phyloP scores from a whole-genome alignment of 176 grass and related monocot genomes.

The Tillandsia fasciculata region DNA sequence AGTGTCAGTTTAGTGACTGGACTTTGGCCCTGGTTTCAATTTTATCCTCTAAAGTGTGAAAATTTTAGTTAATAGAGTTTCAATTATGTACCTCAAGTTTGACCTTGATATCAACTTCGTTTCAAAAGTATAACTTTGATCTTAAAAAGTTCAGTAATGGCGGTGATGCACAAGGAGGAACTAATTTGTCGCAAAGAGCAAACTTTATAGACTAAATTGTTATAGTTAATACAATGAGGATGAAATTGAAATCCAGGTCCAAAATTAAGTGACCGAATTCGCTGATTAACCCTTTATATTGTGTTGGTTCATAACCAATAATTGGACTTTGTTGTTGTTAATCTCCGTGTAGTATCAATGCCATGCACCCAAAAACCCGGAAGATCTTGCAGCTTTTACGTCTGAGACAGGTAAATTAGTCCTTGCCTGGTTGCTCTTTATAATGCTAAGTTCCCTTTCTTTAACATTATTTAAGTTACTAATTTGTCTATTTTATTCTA shows the following conservation, averaged over 20 bases:
- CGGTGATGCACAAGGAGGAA: too few relatives aligned
- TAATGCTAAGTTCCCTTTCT: background rate
- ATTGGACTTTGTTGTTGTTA: constrained; percentile 8
- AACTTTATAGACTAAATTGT: too few relatives aligned
- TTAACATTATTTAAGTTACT: background rate
- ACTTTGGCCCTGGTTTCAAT: too few relatives aligned
- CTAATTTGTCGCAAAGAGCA: too few relatives aligned
- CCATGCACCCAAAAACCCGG: constrained; percentile 86
- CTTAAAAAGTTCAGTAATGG: too few relatives aligned
- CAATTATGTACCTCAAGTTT: too few relatives aligned
- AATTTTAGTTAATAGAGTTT: background rate
- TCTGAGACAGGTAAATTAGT: constrained; percentile 57
- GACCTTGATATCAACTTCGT: too few relatives aligned
- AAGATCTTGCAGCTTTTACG: constrained; percentile 91
- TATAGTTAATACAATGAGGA: too few relatives aligned
- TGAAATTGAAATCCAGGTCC: too few relatives aligned
- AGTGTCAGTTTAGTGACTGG: background rate
- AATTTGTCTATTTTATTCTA: constrained; percentile 13
- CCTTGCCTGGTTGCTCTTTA: background rate
- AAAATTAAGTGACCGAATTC: too few relatives aligned
- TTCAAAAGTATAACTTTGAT: too few relatives aligned
- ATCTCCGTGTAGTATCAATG: constrained; percentile 61
- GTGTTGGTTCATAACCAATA: background rate
- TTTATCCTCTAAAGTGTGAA: background rate
- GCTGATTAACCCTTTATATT: too few relatives aligned